Evolutionary conservation across 164 flowering plant genomes (phyloP).

Genomic region (Magnolia officinalis): DNA sequence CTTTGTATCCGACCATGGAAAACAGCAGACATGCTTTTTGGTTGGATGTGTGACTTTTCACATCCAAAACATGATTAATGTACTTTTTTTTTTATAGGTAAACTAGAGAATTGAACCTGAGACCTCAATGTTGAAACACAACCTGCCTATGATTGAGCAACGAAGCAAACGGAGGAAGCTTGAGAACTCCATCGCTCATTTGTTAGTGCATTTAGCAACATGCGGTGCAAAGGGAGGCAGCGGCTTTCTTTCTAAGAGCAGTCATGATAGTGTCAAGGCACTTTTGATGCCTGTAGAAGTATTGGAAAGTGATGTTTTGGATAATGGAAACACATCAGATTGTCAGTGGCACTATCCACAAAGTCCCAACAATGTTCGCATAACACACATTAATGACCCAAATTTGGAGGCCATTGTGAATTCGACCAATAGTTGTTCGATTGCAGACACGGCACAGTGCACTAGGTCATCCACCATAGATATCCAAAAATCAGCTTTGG

Average conservation of each 20-base stretch:
- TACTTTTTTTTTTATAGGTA: slow-evolving; percentile 25
- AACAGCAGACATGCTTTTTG: slow-evolving; percentile 23
- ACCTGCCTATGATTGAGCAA: slow-evolving; percentile 14
- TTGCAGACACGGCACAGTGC: slow-evolving; percentile 13
- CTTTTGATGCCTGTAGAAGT: not conserved
- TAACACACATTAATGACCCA: not conserved
- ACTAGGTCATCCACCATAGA: slow-evolving; percentile 21
- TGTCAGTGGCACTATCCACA: not conserved
- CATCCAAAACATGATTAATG: slow-evolving; percentile 26
- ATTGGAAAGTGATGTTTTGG: slow-evolving; percentile 10
- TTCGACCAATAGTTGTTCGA: slow-evolving; percentile 14
- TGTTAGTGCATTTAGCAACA: slow-evolving; percentile 13
- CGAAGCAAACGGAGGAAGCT: slow-evolving; percentile 33
- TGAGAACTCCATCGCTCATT: slow-evolving; percentile 19
- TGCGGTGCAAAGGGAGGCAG: slow-evolving; percentile 18
- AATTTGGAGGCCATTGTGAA: slow-evolving; percentile 11
- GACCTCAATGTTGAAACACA: too few species aligned
- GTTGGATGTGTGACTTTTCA: slow-evolving; percentile 39
- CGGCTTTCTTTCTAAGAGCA: slow-evolving; percentile 9
- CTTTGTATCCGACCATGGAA: slow-evolving; percentile 32
- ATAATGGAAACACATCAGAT: not conserved
- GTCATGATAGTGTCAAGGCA: slow-evolving; percentile 1
- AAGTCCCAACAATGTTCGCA: slow-evolving; percentile 10
- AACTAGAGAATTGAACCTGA: slow-evolving; percentile 31
- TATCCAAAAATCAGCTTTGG: slow-evolving; percentile 19